phyloP scores from a whole-genome alignment of 2,329 filamentous ascomycete species.

The Fusarium sarcochroum region DNA sequence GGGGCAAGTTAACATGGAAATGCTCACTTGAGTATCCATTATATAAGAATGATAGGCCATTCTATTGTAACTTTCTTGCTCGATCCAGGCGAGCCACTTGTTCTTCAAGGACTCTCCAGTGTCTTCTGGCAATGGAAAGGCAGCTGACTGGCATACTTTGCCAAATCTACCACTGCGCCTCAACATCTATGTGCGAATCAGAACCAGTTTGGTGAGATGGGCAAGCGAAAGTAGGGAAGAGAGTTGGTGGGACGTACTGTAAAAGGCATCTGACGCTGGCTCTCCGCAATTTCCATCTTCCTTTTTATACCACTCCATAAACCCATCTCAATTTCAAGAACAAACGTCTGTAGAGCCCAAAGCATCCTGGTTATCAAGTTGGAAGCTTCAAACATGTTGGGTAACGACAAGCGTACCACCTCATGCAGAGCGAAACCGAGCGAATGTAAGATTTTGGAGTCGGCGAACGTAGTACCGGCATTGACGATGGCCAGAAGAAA shows the following conservation, averaged over 20 bases:
- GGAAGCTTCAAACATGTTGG: not conserved
- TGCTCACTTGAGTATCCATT: not conserved
- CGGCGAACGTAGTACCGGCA: not conserved
- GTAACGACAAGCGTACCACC: not conserved
- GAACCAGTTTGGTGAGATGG: too few relatives aligned
- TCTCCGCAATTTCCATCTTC: conserved; percentile 8
- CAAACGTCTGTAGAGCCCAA: not conserved
- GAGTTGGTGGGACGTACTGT: not conserved
- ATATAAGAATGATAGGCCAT: not conserved
- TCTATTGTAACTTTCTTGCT: conserved; percentile 4
- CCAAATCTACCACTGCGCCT: not conserved
- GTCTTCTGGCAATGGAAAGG: not conserved
- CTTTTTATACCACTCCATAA: not conserved
- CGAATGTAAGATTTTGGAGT: not conserved
- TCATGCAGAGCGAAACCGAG: not conserved
- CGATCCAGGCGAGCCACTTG: conserved; percentile 1
- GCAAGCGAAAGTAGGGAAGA: too few relatives aligned
- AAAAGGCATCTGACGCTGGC: conserved; percentile 1
- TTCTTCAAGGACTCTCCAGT: not conserved
- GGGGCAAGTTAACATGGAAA: not conserved
- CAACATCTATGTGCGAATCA: not conserved
- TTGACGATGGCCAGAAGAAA: not conserved
- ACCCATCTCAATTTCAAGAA: not conserved
- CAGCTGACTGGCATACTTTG: not conserved
- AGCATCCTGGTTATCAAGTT: not conserved